Evolutionary conservation across 1,284 basidiomycete genomes (phyloP).

Genomic region (Xerocomus amazonicus): DNA sequence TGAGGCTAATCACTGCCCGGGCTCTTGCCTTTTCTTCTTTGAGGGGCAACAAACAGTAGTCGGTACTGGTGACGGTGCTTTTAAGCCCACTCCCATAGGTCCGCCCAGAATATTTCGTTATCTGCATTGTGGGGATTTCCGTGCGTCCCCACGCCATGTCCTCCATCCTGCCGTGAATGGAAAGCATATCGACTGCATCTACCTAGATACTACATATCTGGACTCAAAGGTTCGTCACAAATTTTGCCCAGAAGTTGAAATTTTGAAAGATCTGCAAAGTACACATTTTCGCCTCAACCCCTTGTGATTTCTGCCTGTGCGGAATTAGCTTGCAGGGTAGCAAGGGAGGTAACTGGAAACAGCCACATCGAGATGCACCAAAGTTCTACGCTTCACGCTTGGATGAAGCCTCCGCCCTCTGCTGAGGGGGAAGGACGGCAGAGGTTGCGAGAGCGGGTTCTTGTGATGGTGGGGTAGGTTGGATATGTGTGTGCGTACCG

Average conservation of each 20-base stretch:
- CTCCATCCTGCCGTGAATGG: constrained; percentile 77
- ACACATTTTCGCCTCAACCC: constrained; percentile 93
- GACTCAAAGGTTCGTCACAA: constrained; percentile 67
- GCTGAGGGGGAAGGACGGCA: constrained; percentile 33
- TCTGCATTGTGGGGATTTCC: constrained; percentile 94
- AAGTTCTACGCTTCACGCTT: constrained; percentile 40
- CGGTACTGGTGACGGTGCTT: constrained; percentile 78
- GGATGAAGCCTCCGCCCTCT: constrained; percentile 31
- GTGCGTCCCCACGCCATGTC: constrained; percentile 82
- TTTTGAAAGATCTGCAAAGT: constrained; percentile 41
- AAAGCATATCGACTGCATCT: constrained; percentile 82
- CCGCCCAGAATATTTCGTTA: constrained; percentile 76
- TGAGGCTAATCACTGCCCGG: constrained; percentile 98
- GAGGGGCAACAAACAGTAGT: constrained; percentile 85
- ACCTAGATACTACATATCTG: constrained; percentile 96
- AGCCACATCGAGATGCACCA: constrained; percentile 13
- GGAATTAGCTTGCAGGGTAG: constrained; percentile 66
- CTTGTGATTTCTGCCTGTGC: constrained; percentile 91
- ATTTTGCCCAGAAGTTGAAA: neutral
- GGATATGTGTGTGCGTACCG: neutral
- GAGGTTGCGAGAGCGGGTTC: constrained; percentile 33
- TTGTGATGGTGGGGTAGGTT: constrained; percentile 87
- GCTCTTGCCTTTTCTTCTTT: constrained; percentile 91
- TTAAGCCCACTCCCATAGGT: constrained; percentile 70
- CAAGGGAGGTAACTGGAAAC: constrained; percentile 39